Conservation (phyloP, 768 basidiomycete genomes). For the Hericium rajendrae region DNA sequence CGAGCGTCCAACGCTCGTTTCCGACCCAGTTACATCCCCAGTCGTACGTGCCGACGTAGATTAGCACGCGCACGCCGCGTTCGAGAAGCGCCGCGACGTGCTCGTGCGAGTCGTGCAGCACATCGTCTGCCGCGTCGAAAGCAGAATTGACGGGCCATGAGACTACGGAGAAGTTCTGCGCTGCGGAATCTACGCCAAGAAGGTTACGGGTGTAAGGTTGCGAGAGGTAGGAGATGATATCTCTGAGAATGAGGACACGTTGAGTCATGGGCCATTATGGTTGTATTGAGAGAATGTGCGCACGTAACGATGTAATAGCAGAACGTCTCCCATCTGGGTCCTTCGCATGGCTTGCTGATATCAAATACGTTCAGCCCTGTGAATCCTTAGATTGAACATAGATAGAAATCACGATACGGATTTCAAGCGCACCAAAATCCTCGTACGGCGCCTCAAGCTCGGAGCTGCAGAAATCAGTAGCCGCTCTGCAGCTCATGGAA, state of each 20-base stretch:
- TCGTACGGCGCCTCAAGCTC: not conserved
- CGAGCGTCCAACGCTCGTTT: conserved; percentile 51
- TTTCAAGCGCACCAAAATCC: conserved; percentile 2
- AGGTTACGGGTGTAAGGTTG: conserved; percentile 38
- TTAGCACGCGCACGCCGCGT: conserved; percentile 39
- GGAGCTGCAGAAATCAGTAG: conserved; percentile 28
- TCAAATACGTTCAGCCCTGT: conserved; percentile 52
- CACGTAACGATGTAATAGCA: conserved; percentile 34
- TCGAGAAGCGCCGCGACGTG: conserved; percentile 48
- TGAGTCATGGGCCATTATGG: not conserved
- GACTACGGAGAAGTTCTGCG: conserved; percentile 29
- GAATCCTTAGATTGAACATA: conserved; percentile 23
- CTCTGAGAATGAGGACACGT: conserved; percentile 22
- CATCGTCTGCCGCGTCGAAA: conserved; percentile 40
- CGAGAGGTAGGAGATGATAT: conserved; percentile 54
- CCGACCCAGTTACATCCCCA: conserved; percentile 56
- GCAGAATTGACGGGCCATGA: conserved; percentile 35
- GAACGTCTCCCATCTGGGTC: conserved; percentile 34
- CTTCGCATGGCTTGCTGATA: conserved; percentile 51
- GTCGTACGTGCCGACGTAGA: conserved; percentile 48
- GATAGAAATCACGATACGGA: not conserved
- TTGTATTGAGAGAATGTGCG: not conserved
- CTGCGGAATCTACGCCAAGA: conserved; percentile 53
- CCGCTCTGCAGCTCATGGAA: conserved; percentile 32
- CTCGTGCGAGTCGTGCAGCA: conserved; percentile 18